Base-by-base conservation (phyloP, 2,329 filamentous ascomycete genomes). In the Penicillium sp. region DNA sequence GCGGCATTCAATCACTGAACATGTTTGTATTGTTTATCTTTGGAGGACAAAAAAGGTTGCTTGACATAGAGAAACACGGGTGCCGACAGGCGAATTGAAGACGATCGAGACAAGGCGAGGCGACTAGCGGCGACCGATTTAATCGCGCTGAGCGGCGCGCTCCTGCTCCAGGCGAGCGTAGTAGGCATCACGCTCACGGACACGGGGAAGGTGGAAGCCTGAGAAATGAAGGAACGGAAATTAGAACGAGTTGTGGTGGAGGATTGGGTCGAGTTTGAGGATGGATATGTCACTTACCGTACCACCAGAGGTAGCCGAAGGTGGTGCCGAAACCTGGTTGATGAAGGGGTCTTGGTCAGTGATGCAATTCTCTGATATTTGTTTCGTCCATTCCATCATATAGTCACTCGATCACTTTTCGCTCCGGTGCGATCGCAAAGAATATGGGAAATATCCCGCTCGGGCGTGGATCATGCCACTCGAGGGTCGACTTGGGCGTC, bases 301-400 rank as follows among this genome's bases (percentile, higher is more conserved):
- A 88, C 86, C 85, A 88, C 79, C 81, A 88, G 70, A 82, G 79
- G 75, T 87, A 88, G 65, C 84, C 86, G 72, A 79, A 79, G 63
- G 83, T 77, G 62, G 81, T 79, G 67, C 85, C 84, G 71, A 87
- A 82, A 74, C 84, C 84, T 87, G 56, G 43, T 46, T 21, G 24
- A 42, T 11, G 37, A 52, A 10, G 42, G n/a, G 44, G 34, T 23
- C 23, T 18, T 48, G 40, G 45, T 69, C 56, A 67, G 64, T 59
- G 19, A 16, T 31, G 36, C 33, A 7, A 16, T 40, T 28, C 24
- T 29, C 14, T 31, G 18, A 19, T n/a, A 29, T 18, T 43, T 8
- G 9, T 21, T 10, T 3, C 21, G 7, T 31, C 9, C 5, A 3
- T 18, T 36, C 54, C 16, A 28, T 40, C 16, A 37, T 40, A 14